Base-by-base conservation (phyloP, 169 alveolate species). In the Ichthyophthirius multifiliis region DNA sequence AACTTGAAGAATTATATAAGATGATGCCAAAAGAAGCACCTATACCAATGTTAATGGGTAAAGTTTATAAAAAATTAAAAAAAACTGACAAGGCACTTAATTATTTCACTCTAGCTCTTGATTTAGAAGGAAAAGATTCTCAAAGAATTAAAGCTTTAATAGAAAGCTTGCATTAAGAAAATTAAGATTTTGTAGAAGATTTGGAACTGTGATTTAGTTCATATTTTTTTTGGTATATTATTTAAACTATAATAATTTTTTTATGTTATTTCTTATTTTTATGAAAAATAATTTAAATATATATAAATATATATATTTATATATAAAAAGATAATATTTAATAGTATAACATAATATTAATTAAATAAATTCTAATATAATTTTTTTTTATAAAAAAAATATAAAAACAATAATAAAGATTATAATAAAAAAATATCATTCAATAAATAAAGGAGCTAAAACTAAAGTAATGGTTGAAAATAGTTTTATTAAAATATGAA, bases 21-120 rank as follows among this genome's bases (percentile, higher is more conserved):
- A 65, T 80, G 43, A 85, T 87, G 62, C 93, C 97, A 0, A 91
- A 88, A 82, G 97, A 93, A 83, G 93, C 96, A 4, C 93, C 95
- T 7, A 87, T 93, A 9, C 90, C 88, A 79, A 88, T 93, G 5
- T 77, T 87, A 13, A 90, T 89, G 74, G 97, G 96, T 0, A 86
- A 88, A 74, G 85, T 91, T 16, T 86, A 85, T 88, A 93, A 85
- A 76, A 82, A 84, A 43, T 45, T 85, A 74, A 90, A 90, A 18
- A 75, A 89, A 35, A 79, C 77, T 62, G 84, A 89, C 48, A 86
- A 91, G 55, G 97, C 97, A n/a, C 73, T 83, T 12, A 83, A 89
- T 23, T 83, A 90, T 77, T 93, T 89, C 83, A 93, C 75, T 62
- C 87, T 46, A 76, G 97, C 97, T 23, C 64, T 88, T 30, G 95